Evolutionary conservation across 169 alveolate species (phyloP).

Genomic region (Plasmodium cynomolgi): DNA sequence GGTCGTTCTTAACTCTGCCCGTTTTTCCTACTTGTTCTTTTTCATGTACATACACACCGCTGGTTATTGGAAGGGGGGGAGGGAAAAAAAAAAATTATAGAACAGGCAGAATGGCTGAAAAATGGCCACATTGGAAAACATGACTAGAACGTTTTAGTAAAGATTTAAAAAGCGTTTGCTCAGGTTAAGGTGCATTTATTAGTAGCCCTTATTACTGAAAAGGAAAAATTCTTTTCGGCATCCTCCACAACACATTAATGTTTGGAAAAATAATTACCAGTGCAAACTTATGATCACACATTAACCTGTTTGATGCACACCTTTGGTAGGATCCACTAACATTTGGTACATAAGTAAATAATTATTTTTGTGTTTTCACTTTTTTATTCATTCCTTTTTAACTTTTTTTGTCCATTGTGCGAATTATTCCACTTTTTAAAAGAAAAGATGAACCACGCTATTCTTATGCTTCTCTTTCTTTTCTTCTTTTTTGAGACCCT

Average conservation of each 20-base stretch:
- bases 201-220: background rate
- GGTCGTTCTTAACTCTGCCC: background rate
- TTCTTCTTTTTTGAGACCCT: background rate
- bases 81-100: background rate
- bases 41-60: background rate
- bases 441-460: background rate
- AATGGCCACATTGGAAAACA: background rate
- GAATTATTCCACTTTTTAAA: background rate
- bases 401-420: background rate
- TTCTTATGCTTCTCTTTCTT: background rate
- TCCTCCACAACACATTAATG: background rate
- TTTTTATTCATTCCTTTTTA: background rate
- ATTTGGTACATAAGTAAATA: background rate
- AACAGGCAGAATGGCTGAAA: background rate
- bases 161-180: background rate
- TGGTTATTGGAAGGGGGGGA: background rate
- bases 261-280: background rate
- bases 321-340: background rate
- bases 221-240: background rate
- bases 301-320: background rate
- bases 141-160: background rate
- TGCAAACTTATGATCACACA: background rate
- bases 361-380: background rate
- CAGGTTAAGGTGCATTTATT: background rate
- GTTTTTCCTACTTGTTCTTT: background rate